These are phyloP conservation scores for Penicillium bialowiezense DNA, from an alignment of 495 filamentous ascomycete species.

Conservation along the genomic window DNA sequence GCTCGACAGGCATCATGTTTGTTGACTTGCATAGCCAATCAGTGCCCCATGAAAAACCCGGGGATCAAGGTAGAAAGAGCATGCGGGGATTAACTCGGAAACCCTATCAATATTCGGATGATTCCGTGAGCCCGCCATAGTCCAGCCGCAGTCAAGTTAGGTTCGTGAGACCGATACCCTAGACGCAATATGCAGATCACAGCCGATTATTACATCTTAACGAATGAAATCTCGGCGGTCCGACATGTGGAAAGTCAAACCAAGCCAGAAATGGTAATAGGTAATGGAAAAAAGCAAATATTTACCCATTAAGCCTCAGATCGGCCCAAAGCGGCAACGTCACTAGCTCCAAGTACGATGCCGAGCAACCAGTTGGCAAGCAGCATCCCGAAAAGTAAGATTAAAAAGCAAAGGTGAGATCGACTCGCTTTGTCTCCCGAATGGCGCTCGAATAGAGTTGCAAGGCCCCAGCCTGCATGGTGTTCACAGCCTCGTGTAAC, in stretches of 20 bases:
- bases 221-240: neutral
- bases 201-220: neutral
- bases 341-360: constrained; percentile 8
- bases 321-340: constrained; percentile 2
- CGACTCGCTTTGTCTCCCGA: constrained; percentile 6
- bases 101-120: neutral
- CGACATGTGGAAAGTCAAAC: constrained; percentile 1
- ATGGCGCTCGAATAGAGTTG: constrained; percentile 7
- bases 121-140: neutral
- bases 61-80: neutral
- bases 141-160: neutral
- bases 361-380: constrained; percentile 4
- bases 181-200: constrained; percentile 6
- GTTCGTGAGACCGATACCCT: constrained; percentile 4
- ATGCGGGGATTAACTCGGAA: neutral
- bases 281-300: neutral
- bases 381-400: neutral
- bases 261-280: neutral
- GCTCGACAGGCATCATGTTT: neutral
- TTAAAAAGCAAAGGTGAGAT: constrained; percentile 6
- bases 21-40: neutral
- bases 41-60: neutral
- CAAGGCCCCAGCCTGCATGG: neutral
- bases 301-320: neutral
- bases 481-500: neutral